Percentiles rank a stretch among this genome's conserved stretches.
phyloP scores from a whole-genome alignment of 306 rosid genomes.

The Castanea mollissima region DNA sequence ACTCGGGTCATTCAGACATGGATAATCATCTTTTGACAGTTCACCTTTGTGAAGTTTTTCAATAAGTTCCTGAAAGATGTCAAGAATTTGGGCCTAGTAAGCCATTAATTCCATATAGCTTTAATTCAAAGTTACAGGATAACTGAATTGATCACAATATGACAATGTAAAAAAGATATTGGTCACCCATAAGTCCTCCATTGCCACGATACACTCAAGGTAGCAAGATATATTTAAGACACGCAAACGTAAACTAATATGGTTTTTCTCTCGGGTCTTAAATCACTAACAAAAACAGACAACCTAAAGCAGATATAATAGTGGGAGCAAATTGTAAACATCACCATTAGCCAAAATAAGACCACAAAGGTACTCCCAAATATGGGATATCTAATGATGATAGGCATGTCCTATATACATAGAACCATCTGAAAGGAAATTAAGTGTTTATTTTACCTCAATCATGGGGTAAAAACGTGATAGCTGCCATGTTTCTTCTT shows the following conservation, averaged over 20 bases:
- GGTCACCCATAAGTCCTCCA: background rate
- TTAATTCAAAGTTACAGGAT: constrained; percentile 5
- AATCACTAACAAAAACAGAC: background rate
- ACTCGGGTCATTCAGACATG: constrained; percentile 91
- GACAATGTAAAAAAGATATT: background rate
- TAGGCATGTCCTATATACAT: background rate
- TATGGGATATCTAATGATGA: background rate
- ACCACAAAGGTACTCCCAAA: background rate
- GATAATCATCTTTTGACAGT: constrained; percentile 85
- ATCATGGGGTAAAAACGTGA: constrained; percentile 90
- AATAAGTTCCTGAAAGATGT: constrained; percentile 67
- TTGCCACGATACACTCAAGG: background rate
- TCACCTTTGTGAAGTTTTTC: constrained; percentile 79
- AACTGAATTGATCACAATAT: background rate
- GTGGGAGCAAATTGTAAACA: background rate
- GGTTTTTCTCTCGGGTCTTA: background rate
- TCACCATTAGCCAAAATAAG: background rate
- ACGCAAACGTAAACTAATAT: background rate
- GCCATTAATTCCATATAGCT: constrained; percentile 14
- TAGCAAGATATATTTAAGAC: background rate
- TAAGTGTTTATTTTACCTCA: constrained; percentile 53
- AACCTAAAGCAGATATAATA: background rate
- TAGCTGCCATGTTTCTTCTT: constrained; percentile 80
- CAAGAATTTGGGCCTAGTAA: background rate
- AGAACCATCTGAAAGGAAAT: background rate